Evolutionary conservation across 2,329 filamentous ascomycete species (phyloP).

Genomic region (Alternaria sp.): DNA sequence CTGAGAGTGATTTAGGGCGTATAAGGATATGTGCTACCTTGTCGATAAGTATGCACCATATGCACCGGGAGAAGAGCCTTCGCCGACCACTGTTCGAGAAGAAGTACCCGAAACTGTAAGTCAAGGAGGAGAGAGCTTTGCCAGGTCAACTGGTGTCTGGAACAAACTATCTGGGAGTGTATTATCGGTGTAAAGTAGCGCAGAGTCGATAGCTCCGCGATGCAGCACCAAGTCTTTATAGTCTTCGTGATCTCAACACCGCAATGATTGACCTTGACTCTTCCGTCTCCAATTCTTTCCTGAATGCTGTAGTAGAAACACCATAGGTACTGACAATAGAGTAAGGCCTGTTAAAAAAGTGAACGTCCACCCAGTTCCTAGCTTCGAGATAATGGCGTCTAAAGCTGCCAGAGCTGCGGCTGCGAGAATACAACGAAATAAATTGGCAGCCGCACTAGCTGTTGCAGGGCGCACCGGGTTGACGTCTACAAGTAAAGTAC

Average conservation of each 20-base stretch:
- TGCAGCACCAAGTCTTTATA: no score
- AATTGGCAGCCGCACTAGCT: neutral
- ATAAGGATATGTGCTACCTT: neutral
- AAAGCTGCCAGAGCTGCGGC: neutral
- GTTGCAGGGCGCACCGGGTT: neutral
- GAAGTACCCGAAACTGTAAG: neutral
- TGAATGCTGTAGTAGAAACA: neutral
- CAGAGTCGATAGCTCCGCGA: no score
- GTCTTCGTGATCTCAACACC: no score
- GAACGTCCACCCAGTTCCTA: neutral
- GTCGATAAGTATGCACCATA: neutral
- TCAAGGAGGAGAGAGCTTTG: neutral
- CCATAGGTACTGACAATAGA: neutral
- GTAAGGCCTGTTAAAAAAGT: neutral
- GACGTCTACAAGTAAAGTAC: neutral
- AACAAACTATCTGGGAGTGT: fast-evolving
- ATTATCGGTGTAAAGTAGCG: neutral
- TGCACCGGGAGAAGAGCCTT: neutral
- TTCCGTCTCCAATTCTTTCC: neutral
- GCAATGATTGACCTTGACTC: neutral
- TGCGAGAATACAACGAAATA: neutral
- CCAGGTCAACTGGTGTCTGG: neutral
- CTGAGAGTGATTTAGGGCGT: neutral
- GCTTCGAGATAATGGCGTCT: neutral
- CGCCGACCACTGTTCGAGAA: neutral